phyloP scores from a whole-genome alignment of 2,329 filamentous ascomycete species.

The Apiospora malaysiana region DNA sequence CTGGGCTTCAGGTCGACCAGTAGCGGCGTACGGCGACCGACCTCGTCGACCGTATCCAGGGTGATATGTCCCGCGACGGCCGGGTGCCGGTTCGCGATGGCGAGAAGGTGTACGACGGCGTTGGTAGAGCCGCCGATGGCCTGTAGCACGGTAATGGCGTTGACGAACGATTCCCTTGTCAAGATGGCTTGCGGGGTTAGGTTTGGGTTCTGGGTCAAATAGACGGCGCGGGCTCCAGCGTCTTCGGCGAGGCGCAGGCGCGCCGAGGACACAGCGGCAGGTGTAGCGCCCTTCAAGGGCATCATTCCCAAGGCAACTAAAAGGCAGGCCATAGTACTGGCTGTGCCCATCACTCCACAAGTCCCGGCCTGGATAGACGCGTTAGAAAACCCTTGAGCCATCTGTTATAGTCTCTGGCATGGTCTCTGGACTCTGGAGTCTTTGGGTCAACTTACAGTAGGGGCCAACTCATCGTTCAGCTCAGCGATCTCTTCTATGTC shows the following conservation, averaged over 20 bases:
- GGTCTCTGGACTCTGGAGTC: too few relatives aligned
- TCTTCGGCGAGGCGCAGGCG: slow-evolving; percentile 83
- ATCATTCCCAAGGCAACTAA: slow-evolving; percentile 85
- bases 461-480: slow-evolving; percentile 75
- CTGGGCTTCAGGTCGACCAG: slow-evolving; percentile 86
- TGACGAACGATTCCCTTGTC: slow-evolving; percentile 78
- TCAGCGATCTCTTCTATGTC: slow-evolving; percentile 75
- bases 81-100: slow-evolving; percentile 78
- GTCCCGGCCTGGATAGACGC: slow-evolving; percentile 63
- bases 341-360: slow-evolving; percentile 91
- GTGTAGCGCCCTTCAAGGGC: slow-evolving; percentile 77
- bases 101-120: slow-evolving; percentile 83
- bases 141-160: slow-evolving; percentile 86
- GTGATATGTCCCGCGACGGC: slow-evolving; percentile 67
- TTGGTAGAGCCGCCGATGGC: slow-evolving; percentile 87
- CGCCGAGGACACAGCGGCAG: slow-evolving; percentile 77
- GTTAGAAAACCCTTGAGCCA: not conserved
- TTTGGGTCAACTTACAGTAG: slow-evolving; percentile 56
- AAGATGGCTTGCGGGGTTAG: slow-evolving; percentile 74
- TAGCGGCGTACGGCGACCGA: slow-evolving; percentile 78
- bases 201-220: slow-evolving; percentile 63
- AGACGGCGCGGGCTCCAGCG: slow-evolving; percentile 72
- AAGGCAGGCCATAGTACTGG: slow-evolving; percentile 87
- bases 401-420: too few relatives aligned
- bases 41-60: slow-evolving; percentile 78